Base-by-base conservation (phyloP, 495 filamentous ascomycete species). In the Viridothelium virens region DNA sequence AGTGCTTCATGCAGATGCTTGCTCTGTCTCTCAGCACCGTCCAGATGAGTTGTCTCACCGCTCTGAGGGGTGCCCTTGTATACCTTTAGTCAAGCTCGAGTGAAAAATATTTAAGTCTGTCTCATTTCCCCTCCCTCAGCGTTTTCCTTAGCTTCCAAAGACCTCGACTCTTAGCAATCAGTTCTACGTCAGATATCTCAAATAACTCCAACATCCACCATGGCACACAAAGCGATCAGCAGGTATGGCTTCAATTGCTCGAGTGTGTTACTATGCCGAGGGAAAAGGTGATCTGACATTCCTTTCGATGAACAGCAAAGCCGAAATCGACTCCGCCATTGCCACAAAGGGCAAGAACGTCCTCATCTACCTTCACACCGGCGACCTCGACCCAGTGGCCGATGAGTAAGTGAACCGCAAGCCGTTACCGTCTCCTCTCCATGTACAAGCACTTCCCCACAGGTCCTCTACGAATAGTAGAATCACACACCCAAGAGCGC, bases 361-460 rank as follows among this genome's bases (percentile, higher is more conserved):
- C 44, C 68, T 74, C 63, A 69, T 74, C 69, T 68, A 71, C 63
- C 67, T 64, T 50, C 68, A 74, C 69, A 67, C 67, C 12, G 68
- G 67, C 56, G 62, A 63, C 3, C 46, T 70, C 14, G 63, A 66
- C 16, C 31, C 63, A 31, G 61, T 56, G 12, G 73, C 73, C n/a
- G 69, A 69, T 31, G 73, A 70, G 73, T 74, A 65, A 63, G 73
- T 63, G 10, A 4, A 59, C 11, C 14, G 7, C 11, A 14, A 33
- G 7, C 33, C 38, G 4, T 36, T 36, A 33, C 44, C 18, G 14
- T 61, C 62, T 39, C 46, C 31, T 34, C 10, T 36, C 39, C 38
- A 33, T 61, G 9, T 25, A 25, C 25, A 25, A 25, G 25, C 25
- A 25, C 25, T 25, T 25, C 25, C 25, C 25, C 25, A 25, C 25